Evolutionary conservation across 2,329 filamentous ascomycete species (phyloP), one percentile per base, ranked within the genome.

Genomic region (Colletotrichum viniferum): DNA sequence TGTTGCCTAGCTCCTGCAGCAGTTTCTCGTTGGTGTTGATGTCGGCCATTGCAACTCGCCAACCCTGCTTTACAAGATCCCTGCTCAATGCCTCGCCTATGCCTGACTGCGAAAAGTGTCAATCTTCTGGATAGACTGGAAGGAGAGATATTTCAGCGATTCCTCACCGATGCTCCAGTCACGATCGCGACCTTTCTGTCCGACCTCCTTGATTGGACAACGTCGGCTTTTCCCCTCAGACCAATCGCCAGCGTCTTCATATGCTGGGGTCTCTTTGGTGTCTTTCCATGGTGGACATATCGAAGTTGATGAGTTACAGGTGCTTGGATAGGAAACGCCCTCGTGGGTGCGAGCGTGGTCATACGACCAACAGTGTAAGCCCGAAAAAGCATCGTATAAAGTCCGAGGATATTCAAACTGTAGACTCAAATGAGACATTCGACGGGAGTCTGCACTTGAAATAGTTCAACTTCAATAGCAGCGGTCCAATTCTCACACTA

Each of bases 51-150:
- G 83, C 85, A 8, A 87, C 82, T 5, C 76, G 76, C 80, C 81
- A 83, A 24, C 78, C 78, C 70, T 78, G 78, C 21, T 69, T 48
- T 43, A 79, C 77, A 4, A 82, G 80, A 34, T 79, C 69, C 24
- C 80, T 81, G 36, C 84, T 81, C 3, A 89, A 78, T 70, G 85
- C 86, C 38, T 82, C 79, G 38, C 87, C 87, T 67, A 89, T 88
- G 10, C 87, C 88, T 10, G 86, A 88, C 87, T 89, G 76, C 9
- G 12, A 8, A 34, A 1, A 10, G 1, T 28, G 12, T 63, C 61
- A 63, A 5, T 26, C 8, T 7, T 9, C 5, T 32, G 7, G 6
- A 24, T 2, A 24, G 1, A 24, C 1, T 34, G n/a, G 2, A 21
- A 1, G 21, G 4, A 30, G 9, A 61, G 9, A 3, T 0, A 18